Evolutionary conservation across 2,329 filamentous ascomycete genomes (phyloP), one percentile per base, ranked within the genome.

Genomic region (Calycina herbarum): DNA sequence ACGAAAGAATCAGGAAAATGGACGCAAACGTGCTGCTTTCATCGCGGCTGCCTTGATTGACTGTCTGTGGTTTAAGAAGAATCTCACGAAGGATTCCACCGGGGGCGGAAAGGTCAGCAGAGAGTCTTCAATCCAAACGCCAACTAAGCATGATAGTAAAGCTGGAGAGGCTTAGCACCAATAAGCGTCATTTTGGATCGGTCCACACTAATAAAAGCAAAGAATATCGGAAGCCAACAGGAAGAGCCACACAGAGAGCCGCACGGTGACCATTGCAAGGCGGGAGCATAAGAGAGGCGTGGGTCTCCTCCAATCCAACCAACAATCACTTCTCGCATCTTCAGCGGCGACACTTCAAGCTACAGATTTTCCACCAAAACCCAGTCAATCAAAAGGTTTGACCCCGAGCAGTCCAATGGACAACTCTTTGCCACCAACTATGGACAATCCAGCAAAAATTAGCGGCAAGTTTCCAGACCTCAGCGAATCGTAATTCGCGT

Each of bases 211-310:
- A 2, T 24, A 8, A 7, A 29, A 29, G 27, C 27, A 29, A 29
- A 29, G 4, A 29, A 29, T 3, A 29, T 29, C 27, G 7, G 5
- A 29, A 10, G 38, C 20, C 7, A 48, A 38, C 38, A 31, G 59
- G 31, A n/a, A 61, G 59, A 61, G 59, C 59, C 59, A 51, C 38
- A 51, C 38, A 20, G 59, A 61, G 59, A 48, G 59, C 40, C 40
- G 45, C 8, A 11, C 11, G 10, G 7, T 0, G 8, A 11, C 45
- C 4, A 27, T 11, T 24, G 45, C 1, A 24, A 4, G 20, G 8
- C 13, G 8, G 45, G 20, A 11, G 45, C n/a, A 62, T 54, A 27
- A 62, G n/a, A 31, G 61, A 51, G n/a, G 45, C 20, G n/a, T 2
- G n/a, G 11, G 7, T 24, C 8, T 24, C n/a, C 45, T 48, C 20